Percentiles rank a stretch among this genome's conserved stretches.
These are phyloP conservation scores for Aureobasidium sp. DNA, from an alignment of 2,329 filamentous ascomycete species.

Conservation along the genomic window DNA sequence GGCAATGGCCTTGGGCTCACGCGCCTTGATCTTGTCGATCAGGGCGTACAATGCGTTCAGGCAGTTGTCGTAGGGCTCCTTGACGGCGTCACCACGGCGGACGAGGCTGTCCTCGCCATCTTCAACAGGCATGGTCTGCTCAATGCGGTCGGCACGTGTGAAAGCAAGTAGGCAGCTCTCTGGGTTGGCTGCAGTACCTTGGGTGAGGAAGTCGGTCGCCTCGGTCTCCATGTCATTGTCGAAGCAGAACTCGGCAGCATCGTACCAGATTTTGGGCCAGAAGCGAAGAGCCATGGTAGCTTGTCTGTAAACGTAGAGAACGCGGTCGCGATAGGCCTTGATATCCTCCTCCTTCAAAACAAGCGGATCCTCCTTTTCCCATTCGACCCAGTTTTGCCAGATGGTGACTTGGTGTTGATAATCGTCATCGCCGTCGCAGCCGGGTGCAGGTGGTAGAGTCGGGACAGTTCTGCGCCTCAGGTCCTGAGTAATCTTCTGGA, in stretches of 20 bases:
- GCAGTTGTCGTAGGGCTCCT: conserved; percentile 74
- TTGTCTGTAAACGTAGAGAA: conserved; percentile 88
- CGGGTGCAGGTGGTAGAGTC: conserved; percentile 69
- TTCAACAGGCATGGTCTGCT: conserved; percentile 60
- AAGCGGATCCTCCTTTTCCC: conserved; percentile 89
- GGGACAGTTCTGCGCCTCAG: conserved; percentile 72
- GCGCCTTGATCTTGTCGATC: conserved; percentile 60
- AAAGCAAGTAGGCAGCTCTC: conserved; percentile 88
- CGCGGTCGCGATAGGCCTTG: conserved; percentile 63
- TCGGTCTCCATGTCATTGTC: conserved; percentile 63
- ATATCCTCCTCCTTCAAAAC: conserved; percentile 77
- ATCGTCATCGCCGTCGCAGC: conserved; percentile 79
- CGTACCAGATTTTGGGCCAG: conserved; percentile 93
- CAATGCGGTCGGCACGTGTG: conserved; percentile 80
- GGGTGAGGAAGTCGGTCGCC: conserved; percentile 68
- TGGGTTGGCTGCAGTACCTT: conserved; percentile 82
- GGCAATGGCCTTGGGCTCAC: conserved; percentile 54
- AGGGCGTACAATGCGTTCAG: conserved; percentile 83
- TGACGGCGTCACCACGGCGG: conserved; percentile 61
- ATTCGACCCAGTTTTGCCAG: conserved; percentile 90
- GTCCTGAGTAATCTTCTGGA: conserved; percentile 79
- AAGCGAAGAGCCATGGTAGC: conserved; percentile 88
- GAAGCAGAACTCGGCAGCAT: conserved; percentile 88
- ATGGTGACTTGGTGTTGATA: conserved; percentile 75
- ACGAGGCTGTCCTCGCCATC: conserved; percentile 63